A percentile compares a stretch with the other conserved stretches of the same genome.
These are phyloP conservation scores for Quercus berberidifolia DNA, from an alignment of 306 rosid genomes.

Conservation along the genomic window DNA sequence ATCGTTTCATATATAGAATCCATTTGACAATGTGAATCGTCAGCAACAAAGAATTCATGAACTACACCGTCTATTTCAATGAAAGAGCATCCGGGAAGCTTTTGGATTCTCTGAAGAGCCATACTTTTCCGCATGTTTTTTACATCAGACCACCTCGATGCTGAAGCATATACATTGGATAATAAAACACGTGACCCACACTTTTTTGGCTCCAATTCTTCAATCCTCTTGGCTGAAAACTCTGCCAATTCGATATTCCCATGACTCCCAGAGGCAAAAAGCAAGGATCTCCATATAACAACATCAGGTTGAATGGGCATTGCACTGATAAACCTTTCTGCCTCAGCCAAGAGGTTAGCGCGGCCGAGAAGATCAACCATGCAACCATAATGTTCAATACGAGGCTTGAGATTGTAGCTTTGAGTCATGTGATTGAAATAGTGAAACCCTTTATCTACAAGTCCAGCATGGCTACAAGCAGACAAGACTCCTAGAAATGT, in stretches of 20 bases:
- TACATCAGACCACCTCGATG: constrained; percentile 23
- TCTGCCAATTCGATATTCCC: constrained; percentile 10
- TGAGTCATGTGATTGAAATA: constrained; percentile 7
- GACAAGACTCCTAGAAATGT: constrained; percentile 14
- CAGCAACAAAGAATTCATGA: constrained; percentile 17
- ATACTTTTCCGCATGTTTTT: constrained; percentile 3
- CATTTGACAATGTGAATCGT: constrained; percentile 1
- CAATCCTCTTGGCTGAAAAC: constrained; percentile 5
- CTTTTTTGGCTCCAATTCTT: constrained; percentile 19
- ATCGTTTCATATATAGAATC: background rate
- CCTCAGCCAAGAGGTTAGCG: constrained; percentile 16
- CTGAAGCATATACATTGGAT: constrained; percentile 14
- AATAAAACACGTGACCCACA: constrained; percentile 5
- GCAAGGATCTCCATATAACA: constrained; percentile 25
- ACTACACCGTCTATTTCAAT: constrained; percentile 20
- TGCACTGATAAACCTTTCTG: constrained; percentile 10
- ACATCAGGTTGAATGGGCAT: constrained; percentile 19
- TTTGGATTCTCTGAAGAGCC: background rate
- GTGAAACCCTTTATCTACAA: background rate
- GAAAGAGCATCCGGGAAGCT: constrained; percentile 23
- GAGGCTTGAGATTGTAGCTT: constrained; percentile 5
- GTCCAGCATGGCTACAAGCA: constrained; percentile 19
- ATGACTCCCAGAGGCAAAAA: constrained; percentile 7
- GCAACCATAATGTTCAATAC: constrained; percentile 18
- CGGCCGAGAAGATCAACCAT: constrained; percentile 30